phyloP scores from a whole-genome alignment of 208 protist species.

The Leishmania turanica region DNA sequence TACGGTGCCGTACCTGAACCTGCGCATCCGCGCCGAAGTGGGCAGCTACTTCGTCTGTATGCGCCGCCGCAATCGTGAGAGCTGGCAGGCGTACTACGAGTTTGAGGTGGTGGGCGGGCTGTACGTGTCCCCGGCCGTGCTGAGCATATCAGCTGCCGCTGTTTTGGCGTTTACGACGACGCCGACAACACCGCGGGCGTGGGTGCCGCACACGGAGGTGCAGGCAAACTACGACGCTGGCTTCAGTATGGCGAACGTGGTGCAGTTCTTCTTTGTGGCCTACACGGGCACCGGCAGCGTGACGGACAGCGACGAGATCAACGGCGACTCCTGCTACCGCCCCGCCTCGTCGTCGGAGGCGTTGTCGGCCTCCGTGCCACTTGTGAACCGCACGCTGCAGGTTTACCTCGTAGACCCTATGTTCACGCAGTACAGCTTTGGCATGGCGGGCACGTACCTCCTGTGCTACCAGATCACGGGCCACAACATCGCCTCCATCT shows the following conservation, averaged over 20 bases:
- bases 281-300: conserved; percentile 37
- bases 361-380: conserved; percentile 22
- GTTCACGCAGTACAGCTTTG: conserved; percentile 58
- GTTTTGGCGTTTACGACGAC: conserved; percentile 52
- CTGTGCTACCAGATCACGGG: conserved; percentile 74
- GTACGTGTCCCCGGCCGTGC: conserved; percentile 31
- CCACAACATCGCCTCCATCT: conserved; percentile 73
- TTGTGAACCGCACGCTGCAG: conserved; percentile 75
- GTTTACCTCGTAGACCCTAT: conserved; percentile 43
- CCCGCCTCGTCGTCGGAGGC: conserved; percentile 53
- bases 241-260: conserved; percentile 31
- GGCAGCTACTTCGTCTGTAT: conserved; percentile 82
- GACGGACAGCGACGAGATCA: conserved; percentile 40
- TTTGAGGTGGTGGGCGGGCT: conserved; percentile 72
- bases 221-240: conserved; percentile 31
- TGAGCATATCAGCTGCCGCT: conserved; percentile 54
- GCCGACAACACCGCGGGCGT: conserved; percentile 59
- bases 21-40: conserved; percentile 62
- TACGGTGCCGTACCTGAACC: conserved; percentile 63
- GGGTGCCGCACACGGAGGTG: conserved; percentile 61
- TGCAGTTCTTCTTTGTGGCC: conserved; percentile 76
- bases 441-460: conserved; percentile 47
- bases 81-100: conserved; percentile 73
- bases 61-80: conserved; percentile 49
- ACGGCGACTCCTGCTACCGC: conserved; percentile 72